Evolutionary conservation across 2,329 filamentous ascomycete genomes (phyloP).

Genomic region (Colletotrichum cereale): DNA sequence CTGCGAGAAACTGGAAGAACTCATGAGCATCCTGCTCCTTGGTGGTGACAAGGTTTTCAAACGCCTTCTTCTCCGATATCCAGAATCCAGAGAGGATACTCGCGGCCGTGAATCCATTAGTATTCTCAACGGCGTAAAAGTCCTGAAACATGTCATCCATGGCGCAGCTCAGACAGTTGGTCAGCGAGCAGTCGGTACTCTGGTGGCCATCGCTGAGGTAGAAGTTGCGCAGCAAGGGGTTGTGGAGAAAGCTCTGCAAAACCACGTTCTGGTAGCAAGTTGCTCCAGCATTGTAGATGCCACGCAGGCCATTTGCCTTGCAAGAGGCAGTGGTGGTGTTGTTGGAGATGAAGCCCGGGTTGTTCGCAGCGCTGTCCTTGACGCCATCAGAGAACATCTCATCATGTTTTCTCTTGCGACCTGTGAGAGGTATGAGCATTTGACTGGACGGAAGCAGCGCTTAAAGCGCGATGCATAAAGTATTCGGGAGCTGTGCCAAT

Average conservation of each 20-base stretch:
- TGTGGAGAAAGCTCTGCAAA: slow-evolving; percentile 92
- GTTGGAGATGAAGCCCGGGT: slow-evolving; percentile 79
- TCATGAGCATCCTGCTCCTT: slow-evolving; percentile 98
- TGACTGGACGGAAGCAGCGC: background rate
- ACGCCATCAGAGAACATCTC: slow-evolving; percentile 74
- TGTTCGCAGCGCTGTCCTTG: slow-evolving; percentile 64
- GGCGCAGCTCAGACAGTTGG: slow-evolving; percentile 75
- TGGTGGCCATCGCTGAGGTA: slow-evolving; percentile 93
- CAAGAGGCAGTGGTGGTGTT: slow-evolving; percentile 87
- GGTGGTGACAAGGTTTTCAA: slow-evolving; percentile 85
- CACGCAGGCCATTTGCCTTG: slow-evolving; percentile 87
- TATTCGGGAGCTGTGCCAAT: slow-evolving; percentile 15
- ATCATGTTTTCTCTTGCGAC: slow-evolving; percentile 81
- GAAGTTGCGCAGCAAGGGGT: slow-evolving; percentile 90
- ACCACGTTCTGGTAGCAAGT: slow-evolving; percentile 99
- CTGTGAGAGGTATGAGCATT: slow-evolving; percentile 47
- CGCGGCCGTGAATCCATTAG: slow-evolving; percentile 90
- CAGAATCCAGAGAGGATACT: slow-evolving; percentile 91
- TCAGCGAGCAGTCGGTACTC: slow-evolving; percentile 75
- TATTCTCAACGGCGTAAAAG: slow-evolving; percentile 79
- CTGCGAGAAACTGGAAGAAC: slow-evolving; percentile 95
- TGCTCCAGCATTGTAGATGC: slow-evolving; percentile 97
- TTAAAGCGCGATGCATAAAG: background rate
- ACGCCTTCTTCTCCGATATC: slow-evolving; percentile 82
- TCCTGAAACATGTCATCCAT: slow-evolving; percentile 82